A percentile compares a stretch with the other conserved stretches of the same genome.
Conservation (phyloP, 805 yeast species). For the Candida pseudofarinosa region DNA sequence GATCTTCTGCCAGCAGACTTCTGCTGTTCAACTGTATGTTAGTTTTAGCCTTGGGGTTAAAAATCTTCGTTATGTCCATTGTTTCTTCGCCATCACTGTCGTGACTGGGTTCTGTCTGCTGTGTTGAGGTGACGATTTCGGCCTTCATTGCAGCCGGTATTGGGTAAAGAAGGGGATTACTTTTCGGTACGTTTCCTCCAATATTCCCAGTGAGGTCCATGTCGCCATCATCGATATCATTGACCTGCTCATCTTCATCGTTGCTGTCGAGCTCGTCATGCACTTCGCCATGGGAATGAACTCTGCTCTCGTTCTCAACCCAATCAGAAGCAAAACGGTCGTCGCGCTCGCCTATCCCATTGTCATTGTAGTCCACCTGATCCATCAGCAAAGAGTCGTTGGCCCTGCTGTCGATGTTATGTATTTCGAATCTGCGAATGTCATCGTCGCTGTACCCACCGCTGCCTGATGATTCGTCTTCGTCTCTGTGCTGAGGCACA, state of each 20-base stretch:
- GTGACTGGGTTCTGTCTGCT: neutral
- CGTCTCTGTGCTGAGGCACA: slow-evolving; percentile 9
- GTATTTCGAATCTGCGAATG: neutral
- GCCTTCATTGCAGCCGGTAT: neutral
- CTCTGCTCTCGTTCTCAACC: neutral
- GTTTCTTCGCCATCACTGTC: slow-evolving; percentile 6
- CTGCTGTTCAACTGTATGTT: neutral
- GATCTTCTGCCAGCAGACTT: neutral
- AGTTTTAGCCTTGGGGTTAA: neutral
- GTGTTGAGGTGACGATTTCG: neutral
- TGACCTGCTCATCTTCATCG: slow-evolving; percentile 1
- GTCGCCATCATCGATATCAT: slow-evolving; percentile 13
- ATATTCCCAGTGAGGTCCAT: slow-evolving; percentile 21
- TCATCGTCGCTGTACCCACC: neutral
- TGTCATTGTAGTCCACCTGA: neutral
- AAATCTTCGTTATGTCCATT: slow-evolving; percentile 14
- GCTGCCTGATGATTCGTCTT: neutral
- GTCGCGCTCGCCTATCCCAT: neutral
- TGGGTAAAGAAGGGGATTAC: neutral
- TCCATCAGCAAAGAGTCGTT: neutral
- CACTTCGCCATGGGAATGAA: neutral
- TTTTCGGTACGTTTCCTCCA: slow-evolving; percentile 1
- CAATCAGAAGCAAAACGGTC: neutral
- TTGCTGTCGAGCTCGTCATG: slow-evolving; percentile 3
- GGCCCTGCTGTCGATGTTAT: neutral